Evolutionary conservation across 495 filamentous ascomycete genomes (phyloP), one percentile per base, ranked within the genome.

Genomic region (Cercophora scortea): DNA sequence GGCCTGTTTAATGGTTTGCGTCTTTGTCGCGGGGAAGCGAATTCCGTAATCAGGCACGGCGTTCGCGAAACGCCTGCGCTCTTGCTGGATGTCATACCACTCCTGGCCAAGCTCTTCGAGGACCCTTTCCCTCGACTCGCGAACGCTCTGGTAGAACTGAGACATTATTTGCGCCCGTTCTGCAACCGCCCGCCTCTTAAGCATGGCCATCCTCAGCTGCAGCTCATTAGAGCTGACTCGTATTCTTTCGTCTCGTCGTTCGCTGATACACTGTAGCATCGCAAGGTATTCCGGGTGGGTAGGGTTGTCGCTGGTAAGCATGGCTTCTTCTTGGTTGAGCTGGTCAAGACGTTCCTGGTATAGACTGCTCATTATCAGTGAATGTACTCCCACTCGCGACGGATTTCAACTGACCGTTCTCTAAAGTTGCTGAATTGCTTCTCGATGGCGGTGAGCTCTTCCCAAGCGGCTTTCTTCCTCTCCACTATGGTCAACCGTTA

Each of bases 71-170:
- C 86, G 86, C 70, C 92, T 81, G 45, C 92, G 81, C 64, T 96
- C 90, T 66, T 90, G 85, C 62, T 96, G 90, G 53, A 96, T 89
- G 52, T 89, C 82, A 67, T 95, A 94, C 73, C 88, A 92, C 54
- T 90, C 81, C 64, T 89, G 82, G 64, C 89, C 91, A 52, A 91
- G 78, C 53, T 81, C 73, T 55, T 89, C 85, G 6, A 96, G 76
- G n/a, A 86, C 79, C 45, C 73, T 74, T 58, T 96, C 93, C 32
- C 94, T 81, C 55, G 86, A 76, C 59, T 91, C 87, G 52, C 94
- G 83, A 19, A 89, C 77, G 8, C 78, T 76, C 64, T 97, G 93
- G 68, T 87, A 86, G 70, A 82, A 96, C 54, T 95, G 91, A 47
- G 85, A 85, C 59, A 93, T 85, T 39, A 88, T 77, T 63, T 95